phyloP scores from a whole-genome alignment of 768 basidiomycete genomes.

The Lactifluus hygrophoroides region DNA sequence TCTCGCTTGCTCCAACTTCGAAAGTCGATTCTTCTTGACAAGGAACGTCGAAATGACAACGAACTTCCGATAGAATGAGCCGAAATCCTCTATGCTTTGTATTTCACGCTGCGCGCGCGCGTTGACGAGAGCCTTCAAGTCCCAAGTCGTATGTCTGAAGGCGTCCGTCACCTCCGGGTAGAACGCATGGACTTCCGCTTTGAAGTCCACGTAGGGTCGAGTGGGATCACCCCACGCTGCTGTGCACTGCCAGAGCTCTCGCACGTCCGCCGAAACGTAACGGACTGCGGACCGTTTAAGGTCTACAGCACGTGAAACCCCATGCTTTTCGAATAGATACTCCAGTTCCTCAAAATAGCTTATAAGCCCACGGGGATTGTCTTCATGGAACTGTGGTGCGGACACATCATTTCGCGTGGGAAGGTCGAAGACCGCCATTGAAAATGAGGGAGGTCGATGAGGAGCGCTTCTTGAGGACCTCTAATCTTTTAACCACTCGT shows the following conservation, averaged over 20 bases:
- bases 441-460: no score
- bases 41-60: background rate
- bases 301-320: background rate
- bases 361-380: background rate
- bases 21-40: background rate
- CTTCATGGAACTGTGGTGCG: conserved; percentile 31
- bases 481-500: no score
- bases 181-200: background rate
- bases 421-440: background rate
- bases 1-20: background rate
- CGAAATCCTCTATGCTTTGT: background rate
- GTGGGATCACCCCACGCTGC: background rate
- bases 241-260: background rate
- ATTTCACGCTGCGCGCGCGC: background rate
- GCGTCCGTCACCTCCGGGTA: background rate
- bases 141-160: background rate
- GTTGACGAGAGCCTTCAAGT: background rate
- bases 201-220: background rate
- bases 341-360: background rate
- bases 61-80: background rate
- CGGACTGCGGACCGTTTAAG: background rate
- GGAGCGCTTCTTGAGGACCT: no score
- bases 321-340: background rate
- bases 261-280: background rate
- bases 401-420: background rate